Evolutionary conservation across 352 stramenopile species (phyloP).

Genomic region (Phytophthora pistaciae): DNA sequence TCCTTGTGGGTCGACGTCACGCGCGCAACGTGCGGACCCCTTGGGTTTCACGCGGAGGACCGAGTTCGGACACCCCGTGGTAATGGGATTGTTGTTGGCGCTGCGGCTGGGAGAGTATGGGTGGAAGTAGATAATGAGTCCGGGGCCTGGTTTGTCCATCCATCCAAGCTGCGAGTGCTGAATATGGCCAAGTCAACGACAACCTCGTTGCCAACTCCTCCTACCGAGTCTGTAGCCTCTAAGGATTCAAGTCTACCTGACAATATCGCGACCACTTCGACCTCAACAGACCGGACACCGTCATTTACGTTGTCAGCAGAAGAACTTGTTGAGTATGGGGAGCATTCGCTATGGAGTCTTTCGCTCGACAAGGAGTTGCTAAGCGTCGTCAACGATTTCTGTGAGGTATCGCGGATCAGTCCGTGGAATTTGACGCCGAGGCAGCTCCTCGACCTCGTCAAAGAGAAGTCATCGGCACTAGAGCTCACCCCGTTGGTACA

Average conservation of each 20-base stretch:
- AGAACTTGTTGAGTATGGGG: conserved; percentile 35
- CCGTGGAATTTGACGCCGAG: conserved; percentile 69
- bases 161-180: conserved; percentile 64
- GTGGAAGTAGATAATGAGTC: conserved; percentile 81
- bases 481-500: conserved; percentile 21
- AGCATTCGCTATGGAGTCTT: conserved; percentile 53
- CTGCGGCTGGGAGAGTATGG: conserved; percentile 73
- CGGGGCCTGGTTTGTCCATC: conserved; percentile 85
- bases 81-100: conserved; percentile 72
- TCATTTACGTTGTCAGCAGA: conserved; percentile 20
- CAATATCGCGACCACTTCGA: background rate
- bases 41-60: conserved; percentile 68
- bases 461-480: conserved; percentile 21
- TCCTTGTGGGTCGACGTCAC: conserved; percentile 81
- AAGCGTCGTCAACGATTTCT: conserved; percentile 57
- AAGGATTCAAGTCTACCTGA: background rate
- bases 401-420: conserved; percentile 57
- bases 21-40: conserved; percentile 27
- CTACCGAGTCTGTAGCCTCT: background rate
- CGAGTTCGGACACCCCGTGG: conserved; percentile 80
- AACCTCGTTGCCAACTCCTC: conserved; percentile 8
- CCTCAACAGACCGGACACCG: background rate
- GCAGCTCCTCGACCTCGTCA: conserved; percentile 48
- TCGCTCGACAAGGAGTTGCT: conserved; percentile 54
- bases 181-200: conserved; percentile 20